Evolutionary conservation across 768 basidiomycete genomes (phyloP).

Genomic region (Xanthoconium stramineum): DNA sequence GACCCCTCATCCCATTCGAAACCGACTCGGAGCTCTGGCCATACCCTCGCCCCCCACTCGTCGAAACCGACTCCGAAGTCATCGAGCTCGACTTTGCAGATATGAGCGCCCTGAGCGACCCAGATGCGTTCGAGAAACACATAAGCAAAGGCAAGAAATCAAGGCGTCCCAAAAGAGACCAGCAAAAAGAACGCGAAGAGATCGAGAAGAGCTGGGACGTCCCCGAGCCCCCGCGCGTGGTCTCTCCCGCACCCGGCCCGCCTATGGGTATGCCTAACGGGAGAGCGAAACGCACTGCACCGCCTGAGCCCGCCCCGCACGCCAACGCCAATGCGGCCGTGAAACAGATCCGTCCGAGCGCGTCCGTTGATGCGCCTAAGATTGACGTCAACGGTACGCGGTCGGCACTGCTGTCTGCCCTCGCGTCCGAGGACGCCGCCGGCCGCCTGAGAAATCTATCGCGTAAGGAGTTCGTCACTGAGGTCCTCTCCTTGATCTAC

Average conservation of each 20-base stretch:
- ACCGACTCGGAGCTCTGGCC: constrained; percentile 71
- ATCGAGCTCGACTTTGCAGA: constrained; percentile 76
- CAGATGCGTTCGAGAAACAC: constrained; percentile 48
- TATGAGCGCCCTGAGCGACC: constrained; percentile 69
- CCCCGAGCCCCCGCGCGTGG: constrained; percentile 30
- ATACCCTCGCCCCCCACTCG: constrained; percentile 49
- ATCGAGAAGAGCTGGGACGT: constrained; percentile 66
- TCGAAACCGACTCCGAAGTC: constrained; percentile 50
- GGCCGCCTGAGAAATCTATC: constrained; percentile 31
- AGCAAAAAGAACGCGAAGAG: constrained; percentile 40
- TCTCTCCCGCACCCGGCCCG: constrained; percentile 14
- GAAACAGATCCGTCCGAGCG: constrained; percentile 2
- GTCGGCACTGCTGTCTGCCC: constrained; percentile 25
- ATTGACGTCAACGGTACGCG: constrained; percentile 20
- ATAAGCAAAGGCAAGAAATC: constrained; percentile 24
- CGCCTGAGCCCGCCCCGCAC: background rate
- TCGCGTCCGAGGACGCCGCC: constrained; percentile 17
- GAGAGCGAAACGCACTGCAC: constrained; percentile 16
- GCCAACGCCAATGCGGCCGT: background rate
- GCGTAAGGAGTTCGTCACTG: constrained; percentile 56
- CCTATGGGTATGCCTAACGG: constrained; percentile 22
- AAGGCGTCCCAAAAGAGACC: constrained; percentile 33
- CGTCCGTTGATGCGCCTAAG: constrained; percentile 5
- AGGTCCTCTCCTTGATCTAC: constrained; percentile 59
- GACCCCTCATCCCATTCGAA: constrained; percentile 57